A percentile compares a stretch with the other conserved stretches of the same genome.
phyloP scores from a whole-genome alignment of 805 yeast genomes.

The Lipomyces starkeyi region DNA sequence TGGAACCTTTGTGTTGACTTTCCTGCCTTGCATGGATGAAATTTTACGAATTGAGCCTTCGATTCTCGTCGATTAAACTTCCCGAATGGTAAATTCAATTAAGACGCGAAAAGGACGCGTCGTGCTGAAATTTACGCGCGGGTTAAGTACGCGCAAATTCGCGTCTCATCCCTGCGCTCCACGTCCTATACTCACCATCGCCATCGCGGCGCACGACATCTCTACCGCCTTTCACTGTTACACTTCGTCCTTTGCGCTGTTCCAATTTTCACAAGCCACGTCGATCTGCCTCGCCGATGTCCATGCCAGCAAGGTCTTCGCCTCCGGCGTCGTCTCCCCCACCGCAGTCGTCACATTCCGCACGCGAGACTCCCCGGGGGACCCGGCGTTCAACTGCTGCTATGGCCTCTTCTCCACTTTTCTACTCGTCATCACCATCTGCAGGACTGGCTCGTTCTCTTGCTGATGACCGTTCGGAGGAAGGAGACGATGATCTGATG shows the following conservation, averaged over 20 bases:
- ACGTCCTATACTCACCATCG: not conserved
- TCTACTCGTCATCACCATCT: constrained; percentile 29
- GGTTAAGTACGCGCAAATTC: not conserved
- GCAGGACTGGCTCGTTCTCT: constrained; percentile 12
- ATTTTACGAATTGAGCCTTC: not conserved
- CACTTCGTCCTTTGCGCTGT: not conserved
- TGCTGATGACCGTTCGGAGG: constrained; percentile 1
- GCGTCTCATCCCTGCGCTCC: not conserved
- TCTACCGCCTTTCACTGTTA: not conserved
- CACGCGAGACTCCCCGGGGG: constrained; percentile 1
- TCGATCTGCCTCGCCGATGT: not conserved
- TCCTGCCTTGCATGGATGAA: not conserved
- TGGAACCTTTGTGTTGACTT: no score
- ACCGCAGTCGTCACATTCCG: constrained; percentile 4
- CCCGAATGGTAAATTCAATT: not conserved
- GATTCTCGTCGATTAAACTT: not conserved
- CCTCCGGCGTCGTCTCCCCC: constrained; percentile 19
- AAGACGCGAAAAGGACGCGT: not conserved
- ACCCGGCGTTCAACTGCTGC: not conserved
- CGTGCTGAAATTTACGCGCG: not conserved
- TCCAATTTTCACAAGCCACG: not conserved
- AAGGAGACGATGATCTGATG: constrained; percentile 9
- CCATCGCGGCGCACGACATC: not conserved
- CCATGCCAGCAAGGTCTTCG: constrained; percentile 11
- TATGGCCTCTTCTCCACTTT: constrained; percentile 28